phyloP scores from a whole-genome alignment of 108 stramenopile genomes.

The Cyclotella kingstonii region DNA sequence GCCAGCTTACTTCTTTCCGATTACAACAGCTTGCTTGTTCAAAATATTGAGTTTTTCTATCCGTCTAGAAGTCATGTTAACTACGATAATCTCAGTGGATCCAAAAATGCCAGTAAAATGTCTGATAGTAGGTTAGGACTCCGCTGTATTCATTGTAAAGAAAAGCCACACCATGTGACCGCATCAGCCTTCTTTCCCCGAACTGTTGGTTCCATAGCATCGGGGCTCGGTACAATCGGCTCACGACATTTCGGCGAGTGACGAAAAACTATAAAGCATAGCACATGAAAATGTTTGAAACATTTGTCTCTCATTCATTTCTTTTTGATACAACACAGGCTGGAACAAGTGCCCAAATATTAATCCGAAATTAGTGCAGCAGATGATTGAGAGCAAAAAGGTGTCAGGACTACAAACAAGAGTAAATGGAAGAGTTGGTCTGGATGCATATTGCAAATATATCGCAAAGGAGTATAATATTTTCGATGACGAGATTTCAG shows the following conservation, averaged over 20 bases:
- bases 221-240: constrained; percentile 49
- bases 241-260: constrained; percentile 33
- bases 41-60: constrained; percentile 45
- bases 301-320: too few relatives aligned
- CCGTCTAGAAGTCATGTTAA: constrained; percentile 24
- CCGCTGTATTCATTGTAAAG: constrained; percentile 44
- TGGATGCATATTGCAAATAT: constrained; percentile 50
- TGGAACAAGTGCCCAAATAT: constrained; percentile 46
- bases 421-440: constrained; percentile 33
- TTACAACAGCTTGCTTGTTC: constrained; percentile 51
- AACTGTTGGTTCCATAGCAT: constrained; percentile 41
- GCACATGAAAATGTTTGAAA: too few relatives aligned
- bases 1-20: constrained; percentile 25
- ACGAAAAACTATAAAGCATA: not conserved
- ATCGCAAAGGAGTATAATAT: constrained; percentile 33
- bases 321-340: too few relatives aligned
- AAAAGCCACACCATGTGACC: constrained; percentile 31
- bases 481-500: constrained; percentile 26
- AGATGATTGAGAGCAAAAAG: constrained; percentile 46
- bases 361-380: constrained; percentile 19
- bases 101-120: constrained; percentile 15
- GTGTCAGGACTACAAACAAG: constrained; percentile 37
- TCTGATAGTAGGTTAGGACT: constrained; percentile 37
- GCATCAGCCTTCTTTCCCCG: constrained; percentile 49
- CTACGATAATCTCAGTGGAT: constrained; percentile 16